These are phyloP conservation scores for Plasmodium yoelii DNA, from an alignment of 169 alveolate genomes.

Conservation along the genomic window DNA sequence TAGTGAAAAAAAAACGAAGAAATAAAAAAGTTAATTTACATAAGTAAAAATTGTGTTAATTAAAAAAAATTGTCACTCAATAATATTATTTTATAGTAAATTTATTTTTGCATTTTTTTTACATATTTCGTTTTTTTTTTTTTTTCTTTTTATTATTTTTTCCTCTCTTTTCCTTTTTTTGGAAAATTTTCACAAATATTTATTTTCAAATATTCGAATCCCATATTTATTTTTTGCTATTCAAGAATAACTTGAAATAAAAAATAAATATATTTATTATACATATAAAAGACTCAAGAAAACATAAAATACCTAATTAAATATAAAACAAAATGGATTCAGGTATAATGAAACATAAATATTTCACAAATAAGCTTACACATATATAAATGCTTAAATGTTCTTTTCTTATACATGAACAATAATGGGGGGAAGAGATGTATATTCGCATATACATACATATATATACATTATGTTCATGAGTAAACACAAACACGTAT, in stretches of 20 bases:
- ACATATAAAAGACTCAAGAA: background rate
- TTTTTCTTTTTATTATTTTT: constrained; percentile 16
- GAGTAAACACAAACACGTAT: background rate
- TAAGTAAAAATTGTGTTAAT: too few relatives aligned
- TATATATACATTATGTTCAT: constrained; percentile 3
- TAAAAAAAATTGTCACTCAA: too few relatives aligned
- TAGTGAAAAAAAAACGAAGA: too few relatives aligned
- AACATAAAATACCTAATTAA: background rate
- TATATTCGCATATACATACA: background rate
- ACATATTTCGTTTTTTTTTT: constrained; percentile 5
- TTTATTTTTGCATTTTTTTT: constrained; percentile 10
- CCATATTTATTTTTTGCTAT: background rate
- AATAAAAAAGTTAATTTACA: too few relatives aligned
- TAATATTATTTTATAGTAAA: constrained; percentile 1
- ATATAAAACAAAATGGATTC: constrained; percentile 56
- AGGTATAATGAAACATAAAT: constrained; percentile 28
- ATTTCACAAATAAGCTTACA: too few relatives aligned
- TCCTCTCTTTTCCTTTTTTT: constrained; percentile 6
- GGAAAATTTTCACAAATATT: background rate
- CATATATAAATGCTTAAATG: background rate
- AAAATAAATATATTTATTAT: background rate
- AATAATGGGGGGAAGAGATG: background rate
- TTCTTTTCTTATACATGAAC: too few relatives aligned
- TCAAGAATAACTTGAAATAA: constrained; percentile 6
- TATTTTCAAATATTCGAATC: constrained; percentile 4